Evolutionary conservation across 1,139 yeast genomes (phyloP), one percentile per base, ranked within the genome.

Genomic region (Saccharomycopsis phalli): DNA sequence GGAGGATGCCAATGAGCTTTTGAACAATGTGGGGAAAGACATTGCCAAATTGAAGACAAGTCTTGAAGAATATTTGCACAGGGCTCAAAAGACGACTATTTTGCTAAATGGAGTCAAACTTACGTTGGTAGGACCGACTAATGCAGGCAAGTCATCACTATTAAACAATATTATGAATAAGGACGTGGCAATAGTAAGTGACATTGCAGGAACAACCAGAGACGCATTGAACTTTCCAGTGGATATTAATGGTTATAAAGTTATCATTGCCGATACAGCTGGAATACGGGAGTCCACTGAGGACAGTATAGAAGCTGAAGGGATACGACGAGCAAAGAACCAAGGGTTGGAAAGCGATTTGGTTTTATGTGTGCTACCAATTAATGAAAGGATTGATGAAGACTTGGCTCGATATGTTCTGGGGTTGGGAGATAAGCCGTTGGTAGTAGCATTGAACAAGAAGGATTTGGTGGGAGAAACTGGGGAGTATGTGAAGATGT

Each of bases 141-240:
- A 91, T 58, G 96, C 95, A 1, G 99, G 99, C 0, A 91, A 91
- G 56, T 87, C 96, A 2, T 83, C 95, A 1, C 61, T 91, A 11
- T 60, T 91, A 37, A 91, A 93, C 53, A 54, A 62, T 10, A 60
- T 91, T 11, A 86, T 91, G 0, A 71, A 79, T 46, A 74, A 82
- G 37, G 94, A 88, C 30, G 84, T 88, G 10, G 94, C 96, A 0
- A 87, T 91, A 31, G 98, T 93, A 0, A 86, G 95, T 54, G 77
- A 77, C 38, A 74, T 83, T 3, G 94, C 95, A 1, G 99, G 99
- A 0, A 91, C 98, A 0, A 91, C 99, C 0, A 69, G 99, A 53
- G 98, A 91, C 56, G 65, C 84, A 0, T 71, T 93, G 17, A 94
- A 87, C 50, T 74, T 87, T 1, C 83, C 88, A 0, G 57, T 91